Evolutionary conservation across 805 yeast genomes (phyloP), one percentile per base, ranked within the genome.

Genomic region (Yarrowia divulgata): DNA sequence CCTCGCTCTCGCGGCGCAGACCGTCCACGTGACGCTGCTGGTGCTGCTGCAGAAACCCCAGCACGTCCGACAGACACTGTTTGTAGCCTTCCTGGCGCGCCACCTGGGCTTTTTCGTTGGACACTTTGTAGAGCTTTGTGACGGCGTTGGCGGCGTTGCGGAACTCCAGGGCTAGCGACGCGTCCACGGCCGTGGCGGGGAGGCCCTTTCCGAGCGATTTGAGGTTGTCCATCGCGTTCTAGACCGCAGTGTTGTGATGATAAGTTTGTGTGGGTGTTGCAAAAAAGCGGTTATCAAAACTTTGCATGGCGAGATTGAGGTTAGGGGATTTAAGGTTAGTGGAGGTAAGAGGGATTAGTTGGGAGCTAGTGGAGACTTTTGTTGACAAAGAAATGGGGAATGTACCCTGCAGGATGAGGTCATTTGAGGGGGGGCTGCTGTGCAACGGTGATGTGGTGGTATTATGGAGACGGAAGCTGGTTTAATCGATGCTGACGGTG

Each of bases 131-230:
- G 43, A 75, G 72, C 72, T 73, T 73, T 14, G 77, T 73, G 32
- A 75, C 75, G 5, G 76, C 72, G 46, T 70, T 69, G 16, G 77
- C 77, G 8, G 77, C 77, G 40, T 71, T 69, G 45, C 74, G 74
- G 64, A 75, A 75, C 70, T 75, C 77, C 16, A 54, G 49, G 16
- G 72, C 48, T 32, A 74, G 70, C 39, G 68, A 57, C 18, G 58
- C 57, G 57, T 73, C 75, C 55, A 71, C 69, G 18, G 71, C 73
- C n/a, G 72, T 69, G 29, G 70, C 62, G 6, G 74, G 74, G n/a
- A 72, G 70, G 8, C 69, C 74, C 12, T 49, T 70, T 19, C 71
- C 69, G 29, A 73, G 71, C 49, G 74, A 72, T 16, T 71, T 55
- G 29, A 73, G 34, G 62, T 72, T 71, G 49, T 72, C 73, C 74